phyloP scores from a whole-genome alignment of 192 early-diverging fungal species.

The Dispira simplex region DNA sequence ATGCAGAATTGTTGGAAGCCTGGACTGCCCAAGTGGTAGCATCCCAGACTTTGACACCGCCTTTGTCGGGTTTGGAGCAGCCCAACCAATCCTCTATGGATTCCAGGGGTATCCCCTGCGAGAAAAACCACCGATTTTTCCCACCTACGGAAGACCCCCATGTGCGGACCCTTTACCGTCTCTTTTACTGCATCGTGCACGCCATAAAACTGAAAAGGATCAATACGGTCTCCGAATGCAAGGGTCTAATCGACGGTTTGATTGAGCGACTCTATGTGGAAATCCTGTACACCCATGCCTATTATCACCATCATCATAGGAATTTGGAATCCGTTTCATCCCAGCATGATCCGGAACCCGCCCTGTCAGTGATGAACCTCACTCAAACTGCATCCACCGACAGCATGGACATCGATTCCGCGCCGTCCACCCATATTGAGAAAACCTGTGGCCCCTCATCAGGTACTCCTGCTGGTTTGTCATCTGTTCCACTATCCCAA shows the following conservation, averaged over 20 bases:
- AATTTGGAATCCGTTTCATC: too few relatives aligned
- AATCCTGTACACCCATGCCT: not conserved
- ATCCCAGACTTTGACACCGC: not conserved
- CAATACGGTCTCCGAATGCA: not conserved
- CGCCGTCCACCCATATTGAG: too few relatives aligned
- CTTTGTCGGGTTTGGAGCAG: not conserved
- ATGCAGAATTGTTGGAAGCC: not conserved
- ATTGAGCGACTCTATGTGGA: constrained; percentile 2
- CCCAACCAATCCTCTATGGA: not conserved
- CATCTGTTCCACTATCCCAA: too few relatives aligned
- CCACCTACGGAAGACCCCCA: not conserved
- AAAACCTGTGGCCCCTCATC: too few relatives aligned
- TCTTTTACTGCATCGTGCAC: constrained; percentile 4
- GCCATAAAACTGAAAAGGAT: constrained; percentile 6
- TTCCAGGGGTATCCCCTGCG: not conserved
- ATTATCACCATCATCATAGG: too few relatives aligned
- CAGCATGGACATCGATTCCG: too few relatives aligned
- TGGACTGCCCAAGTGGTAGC: not conserved
- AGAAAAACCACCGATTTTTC: not conserved
- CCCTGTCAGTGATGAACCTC: too few relatives aligned
- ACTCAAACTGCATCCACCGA: too few relatives aligned
- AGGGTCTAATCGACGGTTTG: not conserved
- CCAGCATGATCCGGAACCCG: too few relatives aligned
- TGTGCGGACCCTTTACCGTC: not conserved
- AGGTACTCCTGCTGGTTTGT: too few relatives aligned